Evolutionary conservation across 1,284 basidiomycete genomes (phyloP).

Genomic region (Bondarzewia mesenterica): DNA sequence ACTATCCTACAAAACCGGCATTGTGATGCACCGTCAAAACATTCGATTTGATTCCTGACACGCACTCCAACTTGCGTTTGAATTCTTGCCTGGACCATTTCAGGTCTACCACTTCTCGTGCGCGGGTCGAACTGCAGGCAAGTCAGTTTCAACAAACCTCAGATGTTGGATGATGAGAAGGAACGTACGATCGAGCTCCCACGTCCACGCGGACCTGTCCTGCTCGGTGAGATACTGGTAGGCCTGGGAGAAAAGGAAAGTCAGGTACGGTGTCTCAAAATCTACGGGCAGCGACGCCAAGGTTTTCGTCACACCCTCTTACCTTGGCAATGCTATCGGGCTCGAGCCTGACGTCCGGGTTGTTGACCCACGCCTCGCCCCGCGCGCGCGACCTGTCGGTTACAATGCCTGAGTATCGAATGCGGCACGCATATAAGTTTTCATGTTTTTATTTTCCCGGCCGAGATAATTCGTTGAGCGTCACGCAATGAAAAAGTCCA

Average conservation of each 20-base stretch:
- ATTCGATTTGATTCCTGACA: too few relatives aligned
- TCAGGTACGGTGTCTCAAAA: too few relatives aligned
- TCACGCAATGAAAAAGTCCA: not conserved
- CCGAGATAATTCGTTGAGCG: not conserved
- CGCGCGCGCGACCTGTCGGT: constrained; percentile 32
- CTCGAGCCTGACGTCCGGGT: constrained; percentile 39
- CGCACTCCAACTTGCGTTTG: too few relatives aligned
- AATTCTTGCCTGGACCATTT: too few relatives aligned
- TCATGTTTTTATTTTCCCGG: too few relatives aligned
- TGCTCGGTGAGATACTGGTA: constrained; percentile 36
- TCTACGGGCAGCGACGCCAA: not conserved
- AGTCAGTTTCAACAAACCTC: too few relatives aligned
- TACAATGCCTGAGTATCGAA: constrained; percentile 29
- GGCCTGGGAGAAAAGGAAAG: constrained; percentile 20
- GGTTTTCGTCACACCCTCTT: constrained; percentile 9
- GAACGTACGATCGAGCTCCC: constrained; percentile 37
- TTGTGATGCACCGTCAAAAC: too few relatives aligned
- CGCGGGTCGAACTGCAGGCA: constrained; percentile 33
- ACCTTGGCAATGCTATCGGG: constrained; percentile 64
- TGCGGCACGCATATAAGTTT: not conserved
- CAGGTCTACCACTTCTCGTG: constrained; percentile 39
- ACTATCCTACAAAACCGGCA: too few relatives aligned
- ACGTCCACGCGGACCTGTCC: constrained; percentile 39
- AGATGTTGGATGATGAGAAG: not conserved
- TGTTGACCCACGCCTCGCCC: constrained; percentile 34